These are phyloP conservation scores for Ormosia emarginata DNA, from an alignment of 306 rosid species.

Conservation along the genomic window DNA sequence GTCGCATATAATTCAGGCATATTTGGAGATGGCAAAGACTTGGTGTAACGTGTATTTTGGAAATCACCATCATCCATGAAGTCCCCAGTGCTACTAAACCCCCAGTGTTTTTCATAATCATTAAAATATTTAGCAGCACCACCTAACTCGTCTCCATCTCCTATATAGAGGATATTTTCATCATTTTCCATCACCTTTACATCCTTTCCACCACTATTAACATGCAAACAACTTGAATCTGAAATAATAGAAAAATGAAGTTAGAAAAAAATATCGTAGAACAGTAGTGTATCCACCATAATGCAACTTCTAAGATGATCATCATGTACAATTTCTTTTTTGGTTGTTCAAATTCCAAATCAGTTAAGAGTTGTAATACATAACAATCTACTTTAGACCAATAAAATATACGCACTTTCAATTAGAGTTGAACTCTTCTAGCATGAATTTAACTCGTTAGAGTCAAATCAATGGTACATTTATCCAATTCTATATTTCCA, in stretches of 20 bases:
- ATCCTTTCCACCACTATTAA: conserved; percentile 64
- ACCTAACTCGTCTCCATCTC: conserved; percentile 38
- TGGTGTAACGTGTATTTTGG: conserved; percentile 30
- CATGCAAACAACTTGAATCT: conserved; percentile 73
- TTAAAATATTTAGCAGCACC: conserved; percentile 44
- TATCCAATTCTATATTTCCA: not conserved
- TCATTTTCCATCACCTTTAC: conserved; percentile 30
- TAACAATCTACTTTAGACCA: not conserved
- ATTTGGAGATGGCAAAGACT: conserved; percentile 19
- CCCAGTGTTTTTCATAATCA: conserved; percentile 32
- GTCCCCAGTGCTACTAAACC: conserved; percentile 54
- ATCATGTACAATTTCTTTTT: not conserved
- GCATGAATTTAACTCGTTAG: not conserved
- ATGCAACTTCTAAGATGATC: conserved; percentile 14
- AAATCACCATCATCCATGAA: conserved; percentile 34
- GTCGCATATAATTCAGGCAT: conserved; percentile 39
- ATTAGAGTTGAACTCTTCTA: not conserved
- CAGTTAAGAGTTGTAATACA: not conserved
- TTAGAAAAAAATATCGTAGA: conserved; percentile 5
- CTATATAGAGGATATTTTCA: conserved; percentile 29
- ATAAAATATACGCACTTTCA: not conserved
- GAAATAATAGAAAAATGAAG: conserved; percentile 21
- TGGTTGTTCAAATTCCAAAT: not conserved
- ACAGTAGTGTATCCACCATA: not conserved
- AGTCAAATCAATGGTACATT: not conserved